Base-by-base conservation (phyloP, 306 rosid genomes). In the Quercus rubra region DNA sequence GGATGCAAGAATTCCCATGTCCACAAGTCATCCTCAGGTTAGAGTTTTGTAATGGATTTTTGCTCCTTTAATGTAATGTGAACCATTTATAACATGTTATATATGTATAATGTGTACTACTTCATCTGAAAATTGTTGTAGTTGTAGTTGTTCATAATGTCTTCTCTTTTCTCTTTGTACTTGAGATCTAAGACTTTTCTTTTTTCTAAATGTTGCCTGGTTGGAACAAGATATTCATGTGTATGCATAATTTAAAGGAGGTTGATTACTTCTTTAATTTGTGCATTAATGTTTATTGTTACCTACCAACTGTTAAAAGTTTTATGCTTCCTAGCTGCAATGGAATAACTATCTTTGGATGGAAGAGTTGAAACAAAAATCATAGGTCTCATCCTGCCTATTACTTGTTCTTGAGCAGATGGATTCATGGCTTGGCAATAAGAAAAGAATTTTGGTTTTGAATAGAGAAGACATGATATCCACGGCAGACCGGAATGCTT, bases 401-500 rank as follows among this genome's bases (percentile, higher is more conserved):
- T 64, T 55, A 18, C 57, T 81, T 77, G 73, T 83, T 57, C 56
- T 46, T 87, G 85, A 46, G 70, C 85, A 92, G 99, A 88, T 94
- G 99, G 97, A 91, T 88, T 75, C 68, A 57, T 94, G 97, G 97
- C 89, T 92, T 55, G 97, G 99, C 41, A 92, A 86, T 86, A 92
- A 88, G 89, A 91, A 81, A 88, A 91, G 97, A 84, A 82, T 94
- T 79, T 74, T 94, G 92, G 99, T 94, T 78, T 83, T 94, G 82
- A 94, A 94, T 79, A 92, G 99, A 83, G 99, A 92, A 86, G 99
- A 94, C 87, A 94, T 94, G 97, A 92, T 94, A 86, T 88, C 97
- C 62, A 79, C 87, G 1, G 91, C 86, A 52, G 99, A 94, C 80
- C 90, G 97, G 66, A 91, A 94, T 90, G 94, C 95, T 80, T 94